Evolutionary conservation across 1,139 yeast genomes (phyloP).

Genomic region (Yamadazyma sp.): DNA sequence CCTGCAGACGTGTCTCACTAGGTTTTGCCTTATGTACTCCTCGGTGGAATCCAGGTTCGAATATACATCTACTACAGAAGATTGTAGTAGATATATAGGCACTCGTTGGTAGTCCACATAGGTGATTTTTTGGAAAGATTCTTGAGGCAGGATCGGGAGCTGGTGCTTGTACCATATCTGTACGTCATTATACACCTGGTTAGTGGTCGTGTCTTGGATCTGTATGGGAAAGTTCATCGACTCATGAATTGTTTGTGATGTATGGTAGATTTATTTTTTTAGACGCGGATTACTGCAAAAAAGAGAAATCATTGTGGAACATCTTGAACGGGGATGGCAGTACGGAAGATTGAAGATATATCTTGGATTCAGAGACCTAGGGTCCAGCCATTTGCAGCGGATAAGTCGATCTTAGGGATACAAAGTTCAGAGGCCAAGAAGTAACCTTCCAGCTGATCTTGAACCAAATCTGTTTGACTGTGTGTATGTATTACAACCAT

Average conservation of each 20-base stretch:
- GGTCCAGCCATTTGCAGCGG: too few species aligned
- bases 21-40: slow-evolving; percentile 24
- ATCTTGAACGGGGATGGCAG: too few species aligned
- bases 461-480: too few species aligned
- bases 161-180: slow-evolving; percentile 26
- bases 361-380: too few species aligned
- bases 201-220: slow-evolving; percentile 9
- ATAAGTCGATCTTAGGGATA: too few species aligned
- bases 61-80: slow-evolving; percentile 27
- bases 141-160: slow-evolving; percentile 10
- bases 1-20: slow-evolving; percentile 17
- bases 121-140: slow-evolving; percentile 9
- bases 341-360: too few species aligned
- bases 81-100: slow-evolving; percentile 31
- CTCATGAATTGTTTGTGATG: background rate
- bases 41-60: slow-evolving; percentile 23
- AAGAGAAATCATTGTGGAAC: too few species aligned
- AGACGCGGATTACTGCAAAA: slow-evolving; percentile 4
- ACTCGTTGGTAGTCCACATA: slow-evolving; percentile 24
- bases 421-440: too few species aligned
- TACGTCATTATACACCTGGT: slow-evolving; percentile 19
- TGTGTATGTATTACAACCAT: too few species aligned
- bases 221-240: slow-evolving; percentile 6
- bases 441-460: too few species aligned
- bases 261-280: background rate